Evolutionary conservation across 306 rosid species (phyloP).

Genomic region (Oxytropis ochrocephala): DNA sequence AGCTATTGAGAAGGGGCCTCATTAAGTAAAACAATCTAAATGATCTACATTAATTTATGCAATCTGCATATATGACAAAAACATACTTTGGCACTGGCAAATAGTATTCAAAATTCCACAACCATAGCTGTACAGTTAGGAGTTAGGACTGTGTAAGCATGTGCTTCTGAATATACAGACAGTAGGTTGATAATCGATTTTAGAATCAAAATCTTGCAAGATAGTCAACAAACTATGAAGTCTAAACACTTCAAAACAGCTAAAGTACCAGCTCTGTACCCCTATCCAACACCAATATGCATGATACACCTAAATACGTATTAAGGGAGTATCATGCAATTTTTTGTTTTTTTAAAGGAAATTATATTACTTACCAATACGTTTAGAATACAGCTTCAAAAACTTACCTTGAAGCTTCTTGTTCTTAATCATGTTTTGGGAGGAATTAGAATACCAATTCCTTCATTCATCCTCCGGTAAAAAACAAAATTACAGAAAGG

Average conservation of each 20-base stretch:
- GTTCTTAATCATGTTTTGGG: neutral
- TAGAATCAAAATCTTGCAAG: neutral
- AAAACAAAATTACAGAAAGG: neutral
- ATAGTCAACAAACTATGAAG: neutral
- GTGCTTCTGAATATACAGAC: neutral
- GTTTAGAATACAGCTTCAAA: neutral
- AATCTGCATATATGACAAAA: neutral
- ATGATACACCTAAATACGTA: neutral
- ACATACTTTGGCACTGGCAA: neutral
- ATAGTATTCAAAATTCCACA: constrained; percentile 5
- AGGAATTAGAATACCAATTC: neutral
- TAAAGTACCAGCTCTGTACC: neutral
- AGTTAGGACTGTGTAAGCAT: neutral
- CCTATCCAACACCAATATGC: neutral
- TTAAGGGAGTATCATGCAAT: neutral
- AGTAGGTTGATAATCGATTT: neutral
- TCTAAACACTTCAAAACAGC: neutral
- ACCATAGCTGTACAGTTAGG: neutral
- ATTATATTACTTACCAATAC: neutral
- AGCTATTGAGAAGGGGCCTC: neutral
- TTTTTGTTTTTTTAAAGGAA: too few species aligned
- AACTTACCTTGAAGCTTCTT: neutral
- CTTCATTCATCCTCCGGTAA: neutral
- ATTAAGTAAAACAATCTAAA: neutral
- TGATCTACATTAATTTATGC: neutral